Evolutionary conservation across 2,329 filamentous ascomycete species (phyloP).

Genomic region (Stagonosporopsis cucurbitacearum): DNA sequence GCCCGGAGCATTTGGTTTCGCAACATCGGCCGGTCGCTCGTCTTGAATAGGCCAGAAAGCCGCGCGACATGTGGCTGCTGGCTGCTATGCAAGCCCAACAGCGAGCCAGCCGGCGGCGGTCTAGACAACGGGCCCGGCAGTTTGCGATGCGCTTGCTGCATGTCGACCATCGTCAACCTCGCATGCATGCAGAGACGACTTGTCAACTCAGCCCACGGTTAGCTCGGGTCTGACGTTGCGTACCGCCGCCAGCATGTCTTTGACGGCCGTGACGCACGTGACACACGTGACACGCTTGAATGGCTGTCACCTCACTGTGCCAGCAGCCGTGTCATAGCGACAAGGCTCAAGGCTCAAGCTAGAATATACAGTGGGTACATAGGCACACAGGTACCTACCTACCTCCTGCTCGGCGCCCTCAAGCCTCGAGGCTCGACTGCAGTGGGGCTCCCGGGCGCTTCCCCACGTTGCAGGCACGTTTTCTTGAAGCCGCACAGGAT

Average conservation of each 20-base stretch:
- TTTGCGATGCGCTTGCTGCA: conserved; percentile 5
- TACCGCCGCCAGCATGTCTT: conserved; percentile 15
- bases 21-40: conserved; percentile 14
- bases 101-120: conserved; percentile 13
- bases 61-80: conserved; percentile 23
- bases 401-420: conserved; percentile 19
- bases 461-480: conserved; percentile 1
- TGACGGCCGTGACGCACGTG: too few relatives aligned
- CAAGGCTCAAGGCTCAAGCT: too few relatives aligned
- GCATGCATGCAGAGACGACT: neutral
- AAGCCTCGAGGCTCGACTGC: too few relatives aligned
- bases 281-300: too few relatives aligned
- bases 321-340: too few relatives aligned
- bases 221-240: neutral
- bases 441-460: conserved; percentile 38
- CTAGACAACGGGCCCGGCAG: conserved; percentile 15
- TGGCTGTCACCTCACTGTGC: too few relatives aligned
- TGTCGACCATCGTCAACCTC: conserved; percentile 4
- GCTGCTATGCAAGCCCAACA: conserved; percentile 24
- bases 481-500: conserved; percentile 31
- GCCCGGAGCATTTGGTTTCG: conserved; percentile 13
- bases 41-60: conserved; percentile 26
- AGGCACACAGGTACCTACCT: too few relatives aligned
- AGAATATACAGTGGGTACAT: too few relatives aligned
- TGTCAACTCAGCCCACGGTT: conserved; percentile 2